Evolutionary conservation across 1,139 yeast genomes (phyloP), one percentile per base, ranked within the genome.

Genomic region (Lodderomyces orthopsilosis): DNA sequence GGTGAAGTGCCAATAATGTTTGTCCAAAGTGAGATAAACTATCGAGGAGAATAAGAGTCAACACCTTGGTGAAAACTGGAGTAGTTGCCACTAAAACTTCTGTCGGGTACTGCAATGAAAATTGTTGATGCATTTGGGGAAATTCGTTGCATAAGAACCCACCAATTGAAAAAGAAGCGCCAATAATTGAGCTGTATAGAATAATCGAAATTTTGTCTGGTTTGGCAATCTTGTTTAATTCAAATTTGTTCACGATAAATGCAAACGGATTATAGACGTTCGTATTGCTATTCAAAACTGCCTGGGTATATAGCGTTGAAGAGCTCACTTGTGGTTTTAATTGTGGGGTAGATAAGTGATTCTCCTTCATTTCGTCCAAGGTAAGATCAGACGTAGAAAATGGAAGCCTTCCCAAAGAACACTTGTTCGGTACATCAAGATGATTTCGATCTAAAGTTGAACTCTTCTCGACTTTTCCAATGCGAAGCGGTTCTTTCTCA

Each of bases 161-260:
- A 9, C 56, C 49, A 17, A 62, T 51, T 2, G 72, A 63, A 33
- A 67, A 63, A 2, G 52, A 40, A 37, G 64, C 59, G 9, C 75
- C 75, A 22, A 67, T 60, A 37, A 62, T 40, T 6, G 74, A 66
- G 42, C 70, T 61, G 47, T 68, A 68, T 34, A 69, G 58, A n/a
- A 70, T 61, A 17, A 67, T 61, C 17, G 73, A 64, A 53, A 70
- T 57, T 48, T 65, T 65, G 52, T 68, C 74, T 0, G 75, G 74
- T 45, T 68, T 68, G 39, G 54, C 41, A 17, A 57, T 47, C 39
- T 51, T 54, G 32, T 59, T 55, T 5, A 56, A 41, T 33, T 56
- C 53, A 37, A 49, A 41, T 44, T 44, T 27, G 51, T 42, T 35
- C 56, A 44, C 12, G 45, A 48, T n/a, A 21, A 10, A 43, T 24